Conservation (phyloP, 306 rosid species). For the Betula pendula region DNA sequence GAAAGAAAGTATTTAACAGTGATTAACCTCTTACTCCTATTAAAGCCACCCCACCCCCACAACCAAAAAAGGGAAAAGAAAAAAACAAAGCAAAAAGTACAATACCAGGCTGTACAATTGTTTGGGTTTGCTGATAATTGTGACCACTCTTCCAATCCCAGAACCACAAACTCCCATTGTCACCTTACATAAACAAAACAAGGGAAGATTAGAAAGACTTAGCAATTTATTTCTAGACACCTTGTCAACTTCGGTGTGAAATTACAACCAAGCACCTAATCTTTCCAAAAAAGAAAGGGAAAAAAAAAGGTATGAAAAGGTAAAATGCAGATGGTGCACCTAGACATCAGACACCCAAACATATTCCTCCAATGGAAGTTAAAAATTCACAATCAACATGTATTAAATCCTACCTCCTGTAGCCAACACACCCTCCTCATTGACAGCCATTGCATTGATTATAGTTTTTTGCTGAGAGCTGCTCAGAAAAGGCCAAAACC, state of each 20-base stretch:
- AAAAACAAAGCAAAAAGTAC: not conserved
- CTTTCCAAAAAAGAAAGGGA: not conserved
- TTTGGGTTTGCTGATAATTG: slow-evolving; percentile 91
- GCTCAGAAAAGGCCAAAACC: slow-evolving; percentile 25
- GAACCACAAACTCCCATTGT: slow-evolving; percentile 97
- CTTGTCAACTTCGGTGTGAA: slow-evolving; percentile 2
- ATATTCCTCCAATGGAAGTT: not conserved
- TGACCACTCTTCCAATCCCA: slow-evolving; percentile 99
- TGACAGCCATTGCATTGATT: slow-evolving; percentile 94
- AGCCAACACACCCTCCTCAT: slow-evolving; percentile 91
- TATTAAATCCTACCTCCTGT: slow-evolving; percentile 76
- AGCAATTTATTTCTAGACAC: not conserved
- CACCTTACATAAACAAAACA: slow-evolving; percentile 51
- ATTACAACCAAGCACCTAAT: not conserved
- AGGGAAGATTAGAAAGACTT: slow-evolving; percentile 1
- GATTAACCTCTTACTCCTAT: not conserved
- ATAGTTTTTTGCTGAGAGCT: slow-evolving; percentile 98
- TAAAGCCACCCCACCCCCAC: not conserved
- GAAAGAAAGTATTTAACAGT: slow-evolving; percentile 12
- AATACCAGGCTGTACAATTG: slow-evolving; percentile 93
- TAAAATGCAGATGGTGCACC: not conserved
- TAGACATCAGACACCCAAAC: not conserved
- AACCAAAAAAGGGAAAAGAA: not conserved
- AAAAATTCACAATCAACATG: not conserved
- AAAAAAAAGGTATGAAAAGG: not conserved